phyloP scores from a whole-genome alignment of 2,329 filamentous ascomycete species.

The Zasmidium cellare region DNA sequence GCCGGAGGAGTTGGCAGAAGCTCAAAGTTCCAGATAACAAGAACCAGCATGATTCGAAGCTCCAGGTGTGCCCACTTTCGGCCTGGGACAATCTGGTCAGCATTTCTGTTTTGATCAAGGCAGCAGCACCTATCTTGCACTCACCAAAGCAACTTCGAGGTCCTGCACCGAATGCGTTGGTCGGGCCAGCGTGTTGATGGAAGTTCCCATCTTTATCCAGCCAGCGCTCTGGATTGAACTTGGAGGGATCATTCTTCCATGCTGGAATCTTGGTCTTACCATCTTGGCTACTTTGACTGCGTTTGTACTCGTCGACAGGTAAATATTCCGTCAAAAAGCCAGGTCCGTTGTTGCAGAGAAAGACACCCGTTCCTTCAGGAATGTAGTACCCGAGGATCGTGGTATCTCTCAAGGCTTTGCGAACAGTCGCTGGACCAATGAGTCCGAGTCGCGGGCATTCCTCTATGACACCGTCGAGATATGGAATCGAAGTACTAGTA shows the following conservation, averaged over 20 bases:
- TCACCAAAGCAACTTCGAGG: slow-evolving; percentile 40
- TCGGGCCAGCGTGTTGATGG: slow-evolving; percentile 37
- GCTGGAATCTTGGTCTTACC: slow-evolving; percentile 18
- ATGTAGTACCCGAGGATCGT: slow-evolving; percentile 42
- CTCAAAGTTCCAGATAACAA: slow-evolving; percentile 35
- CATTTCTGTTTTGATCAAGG: too few species aligned
- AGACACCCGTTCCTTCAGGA: slow-evolving; percentile 41
- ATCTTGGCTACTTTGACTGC: slow-evolving; percentile 31
- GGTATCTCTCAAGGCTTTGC: slow-evolving; percentile 40
- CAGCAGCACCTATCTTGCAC: too few species aligned
- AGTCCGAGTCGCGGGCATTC: slow-evolving; percentile 39
- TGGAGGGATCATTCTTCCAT: slow-evolving; percentile 26
- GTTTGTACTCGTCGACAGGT: slow-evolving; percentile 30
- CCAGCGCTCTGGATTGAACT: slow-evolving; percentile 45
- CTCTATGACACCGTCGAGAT: slow-evolving; percentile 46
- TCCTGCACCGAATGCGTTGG: slow-evolving; percentile 39
- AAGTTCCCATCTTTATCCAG: slow-evolving; percentile 35
- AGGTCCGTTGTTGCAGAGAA: slow-evolving; percentile 28
- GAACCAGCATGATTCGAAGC: slow-evolving; percentile 26
- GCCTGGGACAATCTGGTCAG: not conserved
- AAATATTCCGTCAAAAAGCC: slow-evolving; percentile 23
- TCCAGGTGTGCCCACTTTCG: slow-evolving; percentile 30
- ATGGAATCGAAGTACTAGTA: slow-evolving; percentile 27
- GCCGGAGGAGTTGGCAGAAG: slow-evolving; percentile 23
- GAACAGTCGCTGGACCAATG: slow-evolving; percentile 29